phyloP scores from a whole-genome alignment of 441 rosid species.

The Kokia cookei region DNA sequence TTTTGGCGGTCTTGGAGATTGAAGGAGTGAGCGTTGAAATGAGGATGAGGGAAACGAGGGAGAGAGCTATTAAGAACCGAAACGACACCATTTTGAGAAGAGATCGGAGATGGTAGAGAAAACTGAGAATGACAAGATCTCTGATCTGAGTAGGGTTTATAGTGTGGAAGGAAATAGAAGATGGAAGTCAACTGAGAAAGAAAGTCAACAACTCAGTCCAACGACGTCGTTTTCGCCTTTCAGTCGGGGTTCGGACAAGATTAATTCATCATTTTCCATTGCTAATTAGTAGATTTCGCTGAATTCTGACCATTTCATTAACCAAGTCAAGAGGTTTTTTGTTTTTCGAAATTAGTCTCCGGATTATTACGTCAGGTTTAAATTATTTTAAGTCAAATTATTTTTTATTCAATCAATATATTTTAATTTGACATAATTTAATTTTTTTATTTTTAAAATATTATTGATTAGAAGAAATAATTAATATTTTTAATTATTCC shows the following conservation, averaged over 20 bases:
- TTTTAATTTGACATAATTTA: too few species aligned
- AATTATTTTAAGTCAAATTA: too few species aligned
- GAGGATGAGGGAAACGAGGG: constrained; percentile 52
- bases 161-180: neutral
- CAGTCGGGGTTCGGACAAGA: neutral
- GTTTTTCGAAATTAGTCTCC: too few species aligned
- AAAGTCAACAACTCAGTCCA: neutral
- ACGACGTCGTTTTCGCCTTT: neutral
- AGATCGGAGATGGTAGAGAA: neutral
- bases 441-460: too few species aligned
- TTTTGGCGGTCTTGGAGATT: constrained; percentile 21
- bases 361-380: too few species aligned
- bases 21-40: constrained; percentile 45
- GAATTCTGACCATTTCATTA: neutral
- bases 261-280: neutral
- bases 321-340: neutral
- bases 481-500: too few species aligned
- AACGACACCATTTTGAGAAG: constrained; percentile 41
- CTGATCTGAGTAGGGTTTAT: constrained; percentile 10
- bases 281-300: neutral
- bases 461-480: too few species aligned
- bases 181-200: neutral
- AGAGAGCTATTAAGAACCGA: constrained; percentile 49
- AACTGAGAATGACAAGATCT: constrained; percentile 9
- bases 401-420: too few species aligned